Base-by-base conservation (phyloP, 1,139 yeast species). In the Pichia sp. region DNA sequence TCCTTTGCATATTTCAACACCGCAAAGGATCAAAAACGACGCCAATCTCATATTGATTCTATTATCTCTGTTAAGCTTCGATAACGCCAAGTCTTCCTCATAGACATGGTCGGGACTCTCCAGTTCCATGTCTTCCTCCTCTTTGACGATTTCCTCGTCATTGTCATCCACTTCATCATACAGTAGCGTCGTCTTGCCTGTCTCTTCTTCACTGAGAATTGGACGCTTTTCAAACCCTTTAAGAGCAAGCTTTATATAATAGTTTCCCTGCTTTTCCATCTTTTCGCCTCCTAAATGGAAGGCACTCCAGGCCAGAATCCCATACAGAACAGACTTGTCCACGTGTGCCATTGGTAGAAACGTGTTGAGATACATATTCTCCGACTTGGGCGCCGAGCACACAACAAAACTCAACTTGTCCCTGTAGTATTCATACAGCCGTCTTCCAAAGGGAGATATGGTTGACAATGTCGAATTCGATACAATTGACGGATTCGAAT, bases 251-350 rank as follows among this genome's bases (percentile, higher is more conserved):
- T 69, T 65, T 43, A 74, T 68, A 55, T 72, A 77, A 47, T 65
- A 68, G 3, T 62, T 55, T 6, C 79, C 81, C 46, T 61, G 65
- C 29, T 52, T 53, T 38, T 66, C 72, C 57, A 65, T 66, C 37
- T 53, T 53, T 5, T 59, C 55, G 27, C 71, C 71, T 2, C 79
- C 82, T 46, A 75, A 59, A 58, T 79, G 81, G 59, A 78, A 77
- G 0, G 86, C 86, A 2, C 92, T 76, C 92, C 94, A 85, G 0
- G 92, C 87, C 42, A 85, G 64, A 6, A 85, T 69, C 2, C 84
- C 79, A 59, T 79, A 79, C 42, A 85, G 64, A 2, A 84, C 85
- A 1, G 90, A 85, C 37, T 69, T 68, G 55, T 83, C 85, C 45
- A 69, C 67, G 45, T 80, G 79, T 0, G 95, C 92, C 72, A 85